Evolutionary conservation across 2,329 filamentous ascomycete genomes (phyloP), one percentile per base, ranked within the genome.

Genomic region (Daldinia sp.): DNA sequence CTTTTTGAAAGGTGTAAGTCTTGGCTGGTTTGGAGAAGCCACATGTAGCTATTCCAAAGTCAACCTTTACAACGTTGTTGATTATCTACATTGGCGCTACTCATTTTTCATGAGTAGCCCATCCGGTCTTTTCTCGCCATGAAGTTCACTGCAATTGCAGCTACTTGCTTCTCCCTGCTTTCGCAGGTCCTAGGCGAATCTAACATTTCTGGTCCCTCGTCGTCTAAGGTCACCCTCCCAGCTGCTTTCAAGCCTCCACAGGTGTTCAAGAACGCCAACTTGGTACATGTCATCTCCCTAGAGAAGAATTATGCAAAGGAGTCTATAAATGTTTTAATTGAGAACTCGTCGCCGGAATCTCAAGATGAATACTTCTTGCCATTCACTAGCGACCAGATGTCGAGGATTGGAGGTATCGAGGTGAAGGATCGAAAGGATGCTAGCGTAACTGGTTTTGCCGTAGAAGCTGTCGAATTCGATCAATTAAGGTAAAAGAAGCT

Each of bases 231-330:
- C 72, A 83, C 82, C 57, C 81, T 87, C 64, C 87, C 88, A 41
- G 78, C 85, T 70, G 83, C 84, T 64, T 97, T 97, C 82, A 90
- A 87, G 78, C 93, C 94, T 55, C 90, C 94, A 11, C 91, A 93
- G 76, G 91, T 94, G 70, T 99, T 97, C 82, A 93, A 94, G 81
- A 97, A 99, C 79, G 85, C 85, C 78, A 98, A 99, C 77, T 80
- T 98, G 27, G 90, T 98, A 52, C 91, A 95, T 73, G 89, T 91
- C 68, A 90, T 96, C 74, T 97, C 96, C 70, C 80, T 97, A 61
- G 94, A 98, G 79, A 98, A 97, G 83, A 91, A 88, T 70, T 98
- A 95, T 74, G 88, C 89, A 57, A 90, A 93, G 75, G 94, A 98
- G 79, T 90, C 89, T 11, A 87, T 97, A 83, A 97, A 98, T 79